Conservation (phyloP, 208 protist species). For the Crithidia fasciculata region DNA sequence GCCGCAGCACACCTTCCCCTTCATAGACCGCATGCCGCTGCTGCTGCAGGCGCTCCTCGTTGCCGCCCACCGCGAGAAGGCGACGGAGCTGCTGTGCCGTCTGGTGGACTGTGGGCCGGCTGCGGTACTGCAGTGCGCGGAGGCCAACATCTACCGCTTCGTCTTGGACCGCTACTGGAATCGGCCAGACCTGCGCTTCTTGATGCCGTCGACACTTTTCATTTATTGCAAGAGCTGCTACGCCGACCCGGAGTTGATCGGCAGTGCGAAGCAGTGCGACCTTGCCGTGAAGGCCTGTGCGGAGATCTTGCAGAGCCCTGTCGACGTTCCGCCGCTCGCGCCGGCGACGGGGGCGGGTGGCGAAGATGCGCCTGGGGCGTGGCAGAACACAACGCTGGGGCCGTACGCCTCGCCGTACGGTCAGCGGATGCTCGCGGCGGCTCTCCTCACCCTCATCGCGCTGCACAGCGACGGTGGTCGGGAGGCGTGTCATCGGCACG, state of each 20-base stretch:
- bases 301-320: conserved; percentile 64
- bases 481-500: conserved; percentile 50
- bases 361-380: conserved; percentile 45
- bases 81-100: conserved; percentile 79
- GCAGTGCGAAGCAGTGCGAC: conserved; percentile 51
- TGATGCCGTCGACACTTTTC: conserved; percentile 85
- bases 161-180: conserved; percentile 81
- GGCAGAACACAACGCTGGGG: conserved; percentile 76
- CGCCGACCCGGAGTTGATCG: conserved; percentile 76
- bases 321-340: conserved; percentile 36
- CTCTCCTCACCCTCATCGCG: conserved; percentile 68
- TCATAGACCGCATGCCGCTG: conserved; percentile 76
- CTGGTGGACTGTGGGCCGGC: conserved; percentile 77
- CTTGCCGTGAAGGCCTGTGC: conserved; percentile 55
- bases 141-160: conserved; percentile 81
- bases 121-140: conserved; percentile 77
- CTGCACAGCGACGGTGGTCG: conserved; percentile 56
- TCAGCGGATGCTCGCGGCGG: conserved; percentile 68
- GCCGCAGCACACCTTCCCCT: conserved; percentile 49
- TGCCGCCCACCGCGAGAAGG: conserved; percentile 73
- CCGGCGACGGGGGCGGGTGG: background rate
- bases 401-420: conserved; percentile 58
- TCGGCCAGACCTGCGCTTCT: conserved; percentile 67
- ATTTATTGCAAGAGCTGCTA: conserved; percentile 88
- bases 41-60: conserved; percentile 82